Percentiles rank a stretch among this genome's conserved stretches.
phyloP scores from a whole-genome alignment of 805 yeast genomes.

The Lipomyces orientalis region DNA sequence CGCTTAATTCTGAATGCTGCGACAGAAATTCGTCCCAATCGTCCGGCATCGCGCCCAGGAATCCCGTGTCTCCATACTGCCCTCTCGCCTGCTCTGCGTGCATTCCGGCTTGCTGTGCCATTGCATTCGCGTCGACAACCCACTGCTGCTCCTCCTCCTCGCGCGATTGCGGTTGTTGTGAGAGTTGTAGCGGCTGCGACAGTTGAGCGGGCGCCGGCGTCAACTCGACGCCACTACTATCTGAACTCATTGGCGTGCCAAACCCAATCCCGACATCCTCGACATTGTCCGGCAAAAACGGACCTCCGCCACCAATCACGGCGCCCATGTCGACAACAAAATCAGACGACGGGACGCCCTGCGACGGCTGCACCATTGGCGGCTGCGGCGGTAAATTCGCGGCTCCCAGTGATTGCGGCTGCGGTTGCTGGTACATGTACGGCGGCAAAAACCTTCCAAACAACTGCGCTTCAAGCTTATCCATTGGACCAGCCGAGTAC shows the following conservation, averaged over 20 bases:
- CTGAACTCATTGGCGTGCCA: background rate
- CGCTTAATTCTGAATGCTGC: constrained; percentile 17
- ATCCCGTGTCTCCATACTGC: background rate
- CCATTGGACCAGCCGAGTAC: constrained; percentile 83
- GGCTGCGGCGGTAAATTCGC: background rate
- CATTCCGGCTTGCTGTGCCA: background rate
- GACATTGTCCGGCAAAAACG: constrained; percentile 4
- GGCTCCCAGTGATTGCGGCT: constrained; percentile 37
- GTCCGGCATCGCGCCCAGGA: constrained; percentile 18
- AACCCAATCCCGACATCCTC: background rate
- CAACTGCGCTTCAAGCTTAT: constrained; percentile 79
- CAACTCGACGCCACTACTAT: background rate
- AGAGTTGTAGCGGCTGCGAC: background rate
- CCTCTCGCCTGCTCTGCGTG: background rate
- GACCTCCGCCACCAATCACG: background rate
- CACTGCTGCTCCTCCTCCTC: background rate
- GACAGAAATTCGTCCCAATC: constrained; percentile 35
- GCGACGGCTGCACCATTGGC: background rate
- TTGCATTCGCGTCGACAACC: background rate
- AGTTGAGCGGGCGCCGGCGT: background rate
- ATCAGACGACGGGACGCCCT: background rate
- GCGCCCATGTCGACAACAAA: constrained; percentile 5
- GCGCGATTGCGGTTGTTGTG: background rate
- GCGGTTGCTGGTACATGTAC: constrained; percentile 61
- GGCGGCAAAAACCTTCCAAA: constrained; percentile 87